These are phyloP conservation scores for Aspergillus jensenii DNA, from an alignment of 2,329 filamentous ascomycete genomes.

Conservation along the genomic window DNA sequence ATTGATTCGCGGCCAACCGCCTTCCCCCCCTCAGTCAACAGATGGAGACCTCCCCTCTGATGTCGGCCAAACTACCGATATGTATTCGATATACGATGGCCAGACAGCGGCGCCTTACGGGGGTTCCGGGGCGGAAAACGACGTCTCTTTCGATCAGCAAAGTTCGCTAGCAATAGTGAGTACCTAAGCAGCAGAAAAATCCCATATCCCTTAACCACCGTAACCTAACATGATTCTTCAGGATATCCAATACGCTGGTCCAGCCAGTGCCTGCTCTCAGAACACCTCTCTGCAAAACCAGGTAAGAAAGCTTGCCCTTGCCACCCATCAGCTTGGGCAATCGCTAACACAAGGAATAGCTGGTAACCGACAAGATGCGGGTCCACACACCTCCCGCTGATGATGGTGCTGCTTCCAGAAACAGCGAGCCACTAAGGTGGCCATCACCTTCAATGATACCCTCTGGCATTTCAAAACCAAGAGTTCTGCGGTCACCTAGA, in stretches of 20 bases:
- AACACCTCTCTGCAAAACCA: slow-evolving; percentile 19
- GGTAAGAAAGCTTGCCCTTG: slow-evolving; percentile 18
- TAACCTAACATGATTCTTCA: slow-evolving; percentile 10
- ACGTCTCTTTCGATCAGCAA: slow-evolving; percentile 10
- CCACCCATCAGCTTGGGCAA: neutral
- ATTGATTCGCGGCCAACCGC: slow-evolving; percentile 23
- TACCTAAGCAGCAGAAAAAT: neutral
- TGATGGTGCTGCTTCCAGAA: slow-evolving; percentile 15
- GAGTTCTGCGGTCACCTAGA: slow-evolving; percentile 14
- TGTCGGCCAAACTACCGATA: slow-evolving; percentile 13
- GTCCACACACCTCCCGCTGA: slow-evolving; percentile 27
- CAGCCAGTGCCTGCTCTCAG: slow-evolving; percentile 18
- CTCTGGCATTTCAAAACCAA: slow-evolving; percentile 7
- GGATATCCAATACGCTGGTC: slow-evolving; percentile 8
- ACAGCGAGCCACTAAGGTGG: slow-evolving; percentile 16
- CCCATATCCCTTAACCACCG: neutral
- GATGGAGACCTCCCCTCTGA: slow-evolving; percentile 22
- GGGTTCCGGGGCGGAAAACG: neutral
- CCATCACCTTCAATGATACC: slow-evolving; percentile 18
- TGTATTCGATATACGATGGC: slow-evolving; percentile 16
- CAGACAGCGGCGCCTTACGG: slow-evolving; percentile 6
- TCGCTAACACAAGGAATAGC: slow-evolving; percentile 9
- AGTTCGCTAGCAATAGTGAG: slow-evolving; percentile 23
- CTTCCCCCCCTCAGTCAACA: slow-evolving; percentile 31
- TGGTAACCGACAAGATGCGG: slow-evolving; percentile 18